Evolutionary conservation across 768 basidiomycete species (phyloP).

Genomic region (Mycena crocata): DNA sequence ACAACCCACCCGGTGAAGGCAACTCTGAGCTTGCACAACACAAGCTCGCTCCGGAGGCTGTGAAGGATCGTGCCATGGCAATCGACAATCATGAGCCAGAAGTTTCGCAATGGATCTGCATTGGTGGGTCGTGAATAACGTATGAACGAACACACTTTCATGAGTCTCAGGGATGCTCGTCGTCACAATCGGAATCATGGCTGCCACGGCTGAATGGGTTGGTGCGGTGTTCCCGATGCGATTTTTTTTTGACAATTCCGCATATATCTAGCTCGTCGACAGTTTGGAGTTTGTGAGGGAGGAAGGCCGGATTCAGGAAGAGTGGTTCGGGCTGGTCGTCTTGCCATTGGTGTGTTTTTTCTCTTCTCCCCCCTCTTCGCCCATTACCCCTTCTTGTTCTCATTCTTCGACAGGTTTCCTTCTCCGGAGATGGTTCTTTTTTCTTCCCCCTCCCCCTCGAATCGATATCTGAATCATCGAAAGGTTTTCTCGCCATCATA

Average conservation of each 20-base stretch:
- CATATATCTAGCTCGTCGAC: slow-evolving; percentile 64
- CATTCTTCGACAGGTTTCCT: too few species aligned
- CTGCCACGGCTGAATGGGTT: slow-evolving; percentile 78
- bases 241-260: neutral
- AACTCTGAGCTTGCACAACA: slow-evolving; percentile 52
- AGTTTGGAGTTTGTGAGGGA: slow-evolving; percentile 68
- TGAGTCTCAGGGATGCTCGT: slow-evolving; percentile 60
- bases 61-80: slow-evolving; percentile 53
- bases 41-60: slow-evolving; percentile 57
- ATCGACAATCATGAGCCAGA: slow-evolving; percentile 59
- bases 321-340: slow-evolving; percentile 82
- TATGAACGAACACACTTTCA: too few species aligned
- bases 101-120: slow-evolving; percentile 72
- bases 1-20: slow-evolving; percentile 75
- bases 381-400: neutral
- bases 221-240: slow-evolving; percentile 30
- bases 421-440: slow-evolving; percentile 70
- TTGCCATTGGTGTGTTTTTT: slow-evolving; percentile 61
- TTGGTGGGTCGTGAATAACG: too few species aligned
- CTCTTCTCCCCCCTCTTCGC: too few species aligned
- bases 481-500: slow-evolving; percentile 60
- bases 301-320: slow-evolving; percentile 56
- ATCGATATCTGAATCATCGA: neutral
- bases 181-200: slow-evolving; percentile 70
- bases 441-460: neutral